Conservation (phyloP, 2,329 filamentous ascomycete species). For the Gaeumannomyces tritici region DNA sequence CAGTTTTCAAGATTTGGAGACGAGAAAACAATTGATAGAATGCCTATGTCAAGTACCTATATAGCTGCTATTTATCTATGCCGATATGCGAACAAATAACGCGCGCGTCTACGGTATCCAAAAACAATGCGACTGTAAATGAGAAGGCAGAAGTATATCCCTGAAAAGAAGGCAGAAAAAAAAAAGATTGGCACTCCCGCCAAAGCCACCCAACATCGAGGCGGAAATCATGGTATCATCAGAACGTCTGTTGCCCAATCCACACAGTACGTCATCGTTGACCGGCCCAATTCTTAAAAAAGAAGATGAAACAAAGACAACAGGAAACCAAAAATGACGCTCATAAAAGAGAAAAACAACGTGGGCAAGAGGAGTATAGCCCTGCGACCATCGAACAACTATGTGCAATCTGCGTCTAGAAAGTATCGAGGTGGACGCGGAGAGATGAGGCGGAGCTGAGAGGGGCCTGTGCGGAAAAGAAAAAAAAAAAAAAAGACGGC, state of each 20-base stretch:
- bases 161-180: background rate
- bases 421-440: background rate
- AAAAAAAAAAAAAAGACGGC: background rate
- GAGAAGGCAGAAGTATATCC: background rate
- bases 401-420: background rate
- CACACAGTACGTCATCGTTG: background rate
- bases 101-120: background rate
- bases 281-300: background rate
- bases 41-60: background rate
- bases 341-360: background rate
- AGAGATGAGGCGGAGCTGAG: background rate
- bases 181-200: background rate
- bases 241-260: background rate
- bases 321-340: background rate
- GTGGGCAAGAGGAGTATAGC: background rate
- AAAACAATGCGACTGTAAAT: background rate
- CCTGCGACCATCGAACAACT: background rate
- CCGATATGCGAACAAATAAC: background rate
- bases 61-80: background rate
- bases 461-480: background rate
- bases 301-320: background rate
- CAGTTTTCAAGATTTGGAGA: background rate
- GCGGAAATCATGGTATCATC: background rate
- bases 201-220: background rate
- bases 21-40: background rate